Percentiles rank a stretch among this genome's conserved stretches.
Conservation (phyloP, 306 rosid genomes). For the Vigna reflexopilosa region DNA sequence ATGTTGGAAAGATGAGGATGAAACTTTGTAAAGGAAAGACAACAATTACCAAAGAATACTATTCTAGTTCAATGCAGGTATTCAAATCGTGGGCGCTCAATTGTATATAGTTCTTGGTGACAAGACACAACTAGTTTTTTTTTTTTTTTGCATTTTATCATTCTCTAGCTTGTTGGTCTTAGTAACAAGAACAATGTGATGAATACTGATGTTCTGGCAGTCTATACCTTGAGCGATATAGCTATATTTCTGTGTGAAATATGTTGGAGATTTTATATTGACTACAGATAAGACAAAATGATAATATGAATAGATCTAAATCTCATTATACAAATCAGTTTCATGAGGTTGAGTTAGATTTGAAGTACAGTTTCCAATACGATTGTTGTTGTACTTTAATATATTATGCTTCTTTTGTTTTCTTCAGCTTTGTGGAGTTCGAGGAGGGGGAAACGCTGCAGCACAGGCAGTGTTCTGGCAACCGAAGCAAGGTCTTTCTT, state of each 20-base stretch:
- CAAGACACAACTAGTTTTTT: not conserved
- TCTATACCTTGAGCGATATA: not conserved
- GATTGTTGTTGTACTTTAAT: not conserved
- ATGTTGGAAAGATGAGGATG: constrained; percentile 93
- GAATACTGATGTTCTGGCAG: not conserved
- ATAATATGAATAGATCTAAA: too few species aligned
- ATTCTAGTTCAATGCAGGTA: constrained; percentile 92
- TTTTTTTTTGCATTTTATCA: not conserved
- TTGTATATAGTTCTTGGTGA: constrained; percentile 1
- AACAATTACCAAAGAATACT: constrained; percentile 79
- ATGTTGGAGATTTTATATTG: too few species aligned
- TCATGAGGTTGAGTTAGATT: too few species aligned
- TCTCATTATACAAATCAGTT: too few species aligned
- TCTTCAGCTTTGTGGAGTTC: constrained; percentile 83
- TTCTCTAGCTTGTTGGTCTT: constrained; percentile 9
- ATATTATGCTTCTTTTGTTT: constrained; percentile 25
- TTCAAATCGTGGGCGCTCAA: constrained; percentile 3
- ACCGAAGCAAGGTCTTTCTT: constrained; percentile 76
- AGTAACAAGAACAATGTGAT: not conserved
- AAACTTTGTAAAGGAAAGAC: constrained; percentile 77
- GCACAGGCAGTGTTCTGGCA: constrained; percentile 92
- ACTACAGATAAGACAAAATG: too few species aligned
- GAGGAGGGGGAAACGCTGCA: constrained; percentile 94
- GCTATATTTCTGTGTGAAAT: not conserved
- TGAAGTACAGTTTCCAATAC: not conserved